These are phyloP conservation scores for Phytopythium vexans DNA, from an alignment of 352 stramenopile genomes.

Conservation along the genomic window DNA sequence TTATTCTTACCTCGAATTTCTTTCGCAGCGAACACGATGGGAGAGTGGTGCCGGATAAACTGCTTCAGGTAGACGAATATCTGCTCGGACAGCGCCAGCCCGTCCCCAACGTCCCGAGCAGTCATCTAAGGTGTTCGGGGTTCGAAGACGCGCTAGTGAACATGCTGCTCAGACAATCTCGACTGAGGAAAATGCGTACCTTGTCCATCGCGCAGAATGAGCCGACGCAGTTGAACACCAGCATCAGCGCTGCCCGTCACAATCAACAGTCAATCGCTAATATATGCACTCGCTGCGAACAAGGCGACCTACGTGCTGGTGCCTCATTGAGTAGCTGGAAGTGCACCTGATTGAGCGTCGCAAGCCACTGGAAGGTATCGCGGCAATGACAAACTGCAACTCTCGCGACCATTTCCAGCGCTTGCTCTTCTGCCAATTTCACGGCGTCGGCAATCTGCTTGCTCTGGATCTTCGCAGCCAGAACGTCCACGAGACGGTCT, in stretches of 20 bases:
- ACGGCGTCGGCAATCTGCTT: conserved; percentile 4
- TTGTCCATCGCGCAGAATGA: conserved; percentile 74
- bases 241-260: conserved; percentile 33
- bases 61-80: conserved; percentile 65
- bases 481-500: conserved; percentile 19
- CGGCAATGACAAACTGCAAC: conserved; percentile 47
- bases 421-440: conserved; percentile 12
- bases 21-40: conserved; percentile 64
- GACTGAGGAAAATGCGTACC: conserved; percentile 10
- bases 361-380: conserved; percentile 73
- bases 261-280: background rate
- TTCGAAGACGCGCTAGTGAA: background rate
- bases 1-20: conserved; percentile 25
- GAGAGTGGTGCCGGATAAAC: conserved; percentile 65
- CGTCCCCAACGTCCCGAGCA: conserved; percentile 44
- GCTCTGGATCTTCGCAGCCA: conserved; percentile 12
- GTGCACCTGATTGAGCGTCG: conserved; percentile 70
- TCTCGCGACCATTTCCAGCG: conserved; percentile 21
- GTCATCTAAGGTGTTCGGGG: conserved; percentile 30
- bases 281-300: background rate
- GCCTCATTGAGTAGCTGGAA: conserved; percentile 52
- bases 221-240: conserved; percentile 59
- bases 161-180: too few species aligned
- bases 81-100: conserved; percentile 55
- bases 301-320: conserved; percentile 32